Evolutionary conservation across 371 early-diverging fungal species (phyloP).

Genomic region (Mucor velutinosus): DNA sequence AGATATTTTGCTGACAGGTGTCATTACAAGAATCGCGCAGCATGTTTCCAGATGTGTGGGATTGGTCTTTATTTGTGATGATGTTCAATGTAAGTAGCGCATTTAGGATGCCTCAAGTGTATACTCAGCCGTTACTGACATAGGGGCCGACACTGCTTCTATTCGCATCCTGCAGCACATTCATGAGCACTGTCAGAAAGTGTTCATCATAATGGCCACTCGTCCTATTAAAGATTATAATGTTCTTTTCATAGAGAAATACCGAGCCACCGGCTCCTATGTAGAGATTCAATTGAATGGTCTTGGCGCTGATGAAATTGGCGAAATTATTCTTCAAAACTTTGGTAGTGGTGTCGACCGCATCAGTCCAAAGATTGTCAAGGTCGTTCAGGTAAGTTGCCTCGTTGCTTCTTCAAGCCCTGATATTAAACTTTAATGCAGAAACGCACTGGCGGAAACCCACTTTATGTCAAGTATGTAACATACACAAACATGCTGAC

Average conservation of each 20-base stretch:
- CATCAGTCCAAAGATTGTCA: slow-evolving; percentile 53
- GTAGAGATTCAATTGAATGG: slow-evolving; percentile 52
- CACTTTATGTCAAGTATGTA: slow-evolving; percentile 57
- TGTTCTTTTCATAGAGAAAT: slow-evolving; percentile 31
- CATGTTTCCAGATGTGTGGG: slow-evolving; percentile 46
- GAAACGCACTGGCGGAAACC: slow-evolving; percentile 64
- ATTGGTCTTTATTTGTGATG: slow-evolving; percentile 56
- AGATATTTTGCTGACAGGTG: slow-evolving; percentile 47
- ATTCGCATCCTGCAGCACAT: slow-evolving; percentile 41
- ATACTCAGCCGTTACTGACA: neutral
- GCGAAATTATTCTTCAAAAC: slow-evolving; percentile 47
- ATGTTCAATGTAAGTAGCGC: slow-evolving; percentile 56
- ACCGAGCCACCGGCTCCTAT: slow-evolving; percentile 34
- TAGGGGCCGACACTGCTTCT: slow-evolving; percentile 60
- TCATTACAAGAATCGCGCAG: slow-evolving; percentile 47
- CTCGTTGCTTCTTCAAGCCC: neutral
- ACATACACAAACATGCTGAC: neutral
- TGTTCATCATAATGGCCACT: slow-evolving; percentile 51
- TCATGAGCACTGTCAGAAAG: slow-evolving; percentile 48
- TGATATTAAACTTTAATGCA: neutral
- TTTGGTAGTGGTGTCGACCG: slow-evolving; percentile 48
- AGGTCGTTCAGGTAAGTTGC: slow-evolving; percentile 38
- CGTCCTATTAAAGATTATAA: slow-evolving; percentile 58
- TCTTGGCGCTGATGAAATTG: slow-evolving; percentile 49
- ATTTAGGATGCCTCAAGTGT: neutral